Evolutionary conservation across 1,284 basidiomycete species (phyloP), one percentile per base, ranked within the genome.

Genomic region (Naganishia cerealis): DNA sequence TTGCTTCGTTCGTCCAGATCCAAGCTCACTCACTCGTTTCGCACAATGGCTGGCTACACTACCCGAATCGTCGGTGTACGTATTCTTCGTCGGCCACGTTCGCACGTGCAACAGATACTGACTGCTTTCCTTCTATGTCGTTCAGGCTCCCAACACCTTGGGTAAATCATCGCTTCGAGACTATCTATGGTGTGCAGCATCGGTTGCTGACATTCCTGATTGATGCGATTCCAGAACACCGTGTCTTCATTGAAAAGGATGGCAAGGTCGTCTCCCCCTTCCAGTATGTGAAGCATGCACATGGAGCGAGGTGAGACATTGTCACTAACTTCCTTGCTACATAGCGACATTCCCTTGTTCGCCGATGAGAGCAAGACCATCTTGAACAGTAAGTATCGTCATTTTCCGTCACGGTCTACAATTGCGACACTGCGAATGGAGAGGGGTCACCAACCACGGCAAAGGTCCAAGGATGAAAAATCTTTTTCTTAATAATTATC

Each of bases 281-380:
- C 87, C 94, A 96, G 81, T 81, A 71, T 73, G 79, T 77, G 12
- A 13, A 46, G 9, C 8, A 18, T 13, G 8, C 52, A 26, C 36
- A 9, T 36, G 16, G 42, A 12, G 5, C 33, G 0, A 18, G 24
- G n/a, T 6, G 6, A 54, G 40, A 18, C 7, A 50, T 13, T 10
- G 10, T 5, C 21, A 15, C 67, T 57, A 36, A 67, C 26, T n/a
- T 54, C 42, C 9, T 33, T 10, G 3, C 13, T 24, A 33, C 16
- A 4, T 72, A 82, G 81, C 80, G 94, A 97, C 82, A 90, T 97
- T 77, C 94, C 94, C 33, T 91, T 97, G 77, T 96, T 94, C 81
- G 92, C 92, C 70, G 92, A 97, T 83, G 90, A 89, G 84, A 88
- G 85, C 83, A 90, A 90, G 81, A 91, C 90, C 78, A 90, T 98